Base-by-base conservation (phyloP, 2,329 filamentous ascomycete species). In the Xylariaceae sp. region DNA sequence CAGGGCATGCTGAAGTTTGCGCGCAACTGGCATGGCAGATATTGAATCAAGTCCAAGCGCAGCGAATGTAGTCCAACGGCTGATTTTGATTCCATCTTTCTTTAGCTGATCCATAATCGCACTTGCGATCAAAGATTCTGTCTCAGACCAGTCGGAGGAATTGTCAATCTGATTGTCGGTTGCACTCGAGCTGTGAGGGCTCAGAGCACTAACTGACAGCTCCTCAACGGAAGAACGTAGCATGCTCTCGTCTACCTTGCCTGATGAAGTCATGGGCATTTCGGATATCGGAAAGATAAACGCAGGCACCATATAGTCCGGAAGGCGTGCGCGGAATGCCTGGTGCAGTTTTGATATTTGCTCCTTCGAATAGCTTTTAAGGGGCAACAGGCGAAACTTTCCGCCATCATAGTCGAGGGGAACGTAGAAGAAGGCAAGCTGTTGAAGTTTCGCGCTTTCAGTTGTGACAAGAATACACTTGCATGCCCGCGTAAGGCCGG, bases 11-110 rank as follows among this genome's bases (percentile, higher is more conserved):
- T 80, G 78, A 0, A 96, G 70, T 13, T 72, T 69, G 56, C 80
- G 84, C 0, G 88, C 82, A 7, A 95, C 73, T 0, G 82, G 76
- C 63, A 96, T 95, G 0, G 89, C 90, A 6, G 87, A 88, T 30
- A 96, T 84, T 0, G 92, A 96, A 70, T 96, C 91, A 4, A 97
- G 72, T 0, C 92, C 92, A 2, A 96, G 73, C n/a, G 81, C 83
- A 57, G 88, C 86, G 61, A 96, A 88, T 0, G 91, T 90, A 0
- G 85, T 87, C 74, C 86, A 86, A 37, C 82, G 82, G 8, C 73
- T 75, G 44, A 96, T 77, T 0, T 77, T 73, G 0, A 71, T 65
- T 2, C 69, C 58, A 0, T 81, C 68, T 0, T 83, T 69, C 0
- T 74, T 69, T 1, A 87, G 76, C 0, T 80, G 74, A 4, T 77